Evolutionary conservation across 768 basidiomycete genomes (phyloP).

Genomic region (Phaffia australis): DNA sequence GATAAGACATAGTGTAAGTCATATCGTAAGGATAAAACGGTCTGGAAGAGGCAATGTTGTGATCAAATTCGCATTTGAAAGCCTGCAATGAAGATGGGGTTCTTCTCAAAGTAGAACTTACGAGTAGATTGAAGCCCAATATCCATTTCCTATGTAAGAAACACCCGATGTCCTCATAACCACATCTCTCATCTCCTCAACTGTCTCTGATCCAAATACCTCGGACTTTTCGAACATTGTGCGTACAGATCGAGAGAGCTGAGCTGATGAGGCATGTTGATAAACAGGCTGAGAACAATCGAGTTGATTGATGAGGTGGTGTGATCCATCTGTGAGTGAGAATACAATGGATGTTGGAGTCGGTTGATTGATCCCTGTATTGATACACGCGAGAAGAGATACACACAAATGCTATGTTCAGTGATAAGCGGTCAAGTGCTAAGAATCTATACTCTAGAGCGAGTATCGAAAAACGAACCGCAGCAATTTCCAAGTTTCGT

Average conservation of each 20-base stretch:
- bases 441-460: background rate
- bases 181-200: background rate
- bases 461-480: slow-evolving; percentile 2
- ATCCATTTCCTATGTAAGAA: background rate
- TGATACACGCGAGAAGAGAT: background rate
- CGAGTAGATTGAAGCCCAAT: background rate
- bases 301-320: slow-evolving; percentile 1
- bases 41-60: too few relatives aligned
- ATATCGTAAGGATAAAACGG: too few relatives aligned
- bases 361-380: background rate
- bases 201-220: background rate
- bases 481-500: background rate
- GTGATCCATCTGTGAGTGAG: slow-evolving; percentile 8
- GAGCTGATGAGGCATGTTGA: background rate
- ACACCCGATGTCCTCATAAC: background rate
- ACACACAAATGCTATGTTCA: background rate
- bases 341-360: slow-evolving; percentile 1
- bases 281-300: background rate
- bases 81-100: too few relatives aligned
- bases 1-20: too few relatives aligned
- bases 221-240: background rate
- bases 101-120: background rate
- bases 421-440: background rate
- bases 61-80: too few relatives aligned
- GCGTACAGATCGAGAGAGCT: background rate